A percentile compares a stretch with the other conserved stretches of the same genome.
These are phyloP conservation scores for Forsythia suspensa DNA, from an alignment of 257 asterid genomes.

Conservation along the genomic window DNA sequence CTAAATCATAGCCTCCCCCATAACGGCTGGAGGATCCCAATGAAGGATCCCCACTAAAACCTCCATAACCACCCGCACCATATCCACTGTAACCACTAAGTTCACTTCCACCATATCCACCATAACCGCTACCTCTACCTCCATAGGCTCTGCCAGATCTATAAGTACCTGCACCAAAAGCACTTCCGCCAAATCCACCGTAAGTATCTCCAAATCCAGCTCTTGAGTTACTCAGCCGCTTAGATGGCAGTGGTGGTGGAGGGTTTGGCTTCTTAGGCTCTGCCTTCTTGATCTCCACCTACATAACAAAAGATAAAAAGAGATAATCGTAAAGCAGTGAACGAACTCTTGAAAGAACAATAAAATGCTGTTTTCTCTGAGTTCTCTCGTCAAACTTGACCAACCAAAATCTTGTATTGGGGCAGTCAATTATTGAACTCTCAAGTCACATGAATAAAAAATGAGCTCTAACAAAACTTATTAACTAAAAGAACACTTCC, in stretches of 20 bases:
- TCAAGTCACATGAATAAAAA: too few relatives aligned
- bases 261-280: conserved; percentile 59
- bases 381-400: too few relatives aligned
- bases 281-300: conserved; percentile 70
- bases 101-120: conserved; percentile 44
- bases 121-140: conserved; percentile 42
- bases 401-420: too few relatives aligned
- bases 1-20: conserved; percentile 48
- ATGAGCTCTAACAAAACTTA: too few relatives aligned
- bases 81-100: conserved; percentile 40
- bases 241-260: conserved; percentile 35
- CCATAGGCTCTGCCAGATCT: conserved; percentile 44
- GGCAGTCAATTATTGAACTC: too few relatives aligned
- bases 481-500: too few relatives aligned
- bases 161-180: conserved; percentile 30
- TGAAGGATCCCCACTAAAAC: conserved; percentile 34
- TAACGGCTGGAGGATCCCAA: conserved; percentile 34
- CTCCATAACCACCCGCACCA: conserved; percentile 38
- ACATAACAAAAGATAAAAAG: conserved; percentile 6
- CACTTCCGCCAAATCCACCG: conserved; percentile 31
- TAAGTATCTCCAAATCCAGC: conserved; percentile 37
- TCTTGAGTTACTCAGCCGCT: conserved; percentile 34
- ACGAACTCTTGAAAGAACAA: background rate
- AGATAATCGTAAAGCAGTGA: background rate
- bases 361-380: too few relatives aligned